Percentiles rank a stretch among this genome's conserved stretches.
Conservation (phyloP, 306 rosid genomes). For the Quillaja saponaria region DNA sequence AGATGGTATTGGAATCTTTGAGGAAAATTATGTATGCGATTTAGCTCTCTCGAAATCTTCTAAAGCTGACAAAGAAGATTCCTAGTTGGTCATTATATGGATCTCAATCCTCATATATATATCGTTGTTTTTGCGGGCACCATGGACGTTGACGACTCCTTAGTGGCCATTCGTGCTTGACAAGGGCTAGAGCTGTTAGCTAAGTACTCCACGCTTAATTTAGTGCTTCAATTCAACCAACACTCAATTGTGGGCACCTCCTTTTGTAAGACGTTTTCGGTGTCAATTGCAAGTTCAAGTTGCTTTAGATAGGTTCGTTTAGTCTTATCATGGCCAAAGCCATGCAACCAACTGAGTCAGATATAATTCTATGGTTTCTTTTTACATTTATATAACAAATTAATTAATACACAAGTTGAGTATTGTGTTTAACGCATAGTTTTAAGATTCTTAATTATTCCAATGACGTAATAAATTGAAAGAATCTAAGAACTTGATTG, state of each 20-base stretch:
- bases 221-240: slow-evolving; percentile 34
- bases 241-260: slow-evolving; percentile 32
- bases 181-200: slow-evolving; percentile 19
- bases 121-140: slow-evolving; percentile 6
- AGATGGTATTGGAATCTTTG: slow-evolving; percentile 69
- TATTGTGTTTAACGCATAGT: not conserved
- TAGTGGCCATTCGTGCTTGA: slow-evolving; percentile 38
- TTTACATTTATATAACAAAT: no score
- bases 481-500: slow-evolving; percentile 21
- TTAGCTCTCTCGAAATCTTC: slow-evolving; percentile 30
- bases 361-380: no score
- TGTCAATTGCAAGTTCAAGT: not conserved
- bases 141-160: slow-evolving; percentile 19
- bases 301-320: not conserved
- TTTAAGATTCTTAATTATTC: no score
- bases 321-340: slow-evolving; percentile 14
- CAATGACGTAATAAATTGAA: not conserved
- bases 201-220: slow-evolving; percentile 1
- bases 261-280: no score
- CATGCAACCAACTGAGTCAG: no score
- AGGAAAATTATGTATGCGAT: not conserved
- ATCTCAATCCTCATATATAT: not conserved
- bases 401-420: not conserved
- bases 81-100: slow-evolving; percentile 38
- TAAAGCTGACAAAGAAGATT: slow-evolving; percentile 58